These are phyloP conservation scores for Chaetomium sp. DNA, from an alignment of 2,329 filamentous ascomycete species.

Conservation along the genomic window DNA sequence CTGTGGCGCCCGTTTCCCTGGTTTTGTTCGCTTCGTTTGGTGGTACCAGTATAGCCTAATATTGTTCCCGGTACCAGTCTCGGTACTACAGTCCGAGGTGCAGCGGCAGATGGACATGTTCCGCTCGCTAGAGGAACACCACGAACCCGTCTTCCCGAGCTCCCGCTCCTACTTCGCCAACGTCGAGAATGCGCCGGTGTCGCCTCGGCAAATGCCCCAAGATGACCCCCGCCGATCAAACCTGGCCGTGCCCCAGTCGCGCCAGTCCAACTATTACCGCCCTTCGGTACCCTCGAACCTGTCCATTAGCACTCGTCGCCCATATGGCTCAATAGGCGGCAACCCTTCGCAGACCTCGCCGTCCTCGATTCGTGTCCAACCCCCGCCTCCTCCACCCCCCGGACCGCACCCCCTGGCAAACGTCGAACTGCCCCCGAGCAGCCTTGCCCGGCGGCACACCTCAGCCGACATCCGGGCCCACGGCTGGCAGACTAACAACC, in stretches of 20 bases:
- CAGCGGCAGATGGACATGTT: conserved; percentile 55
- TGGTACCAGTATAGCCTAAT: conserved; percentile 16
- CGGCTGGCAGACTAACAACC: conserved; percentile 62
- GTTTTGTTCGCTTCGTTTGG: not conserved
- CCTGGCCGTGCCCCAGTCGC: conserved; percentile 53
- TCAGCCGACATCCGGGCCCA: conserved; percentile 91
- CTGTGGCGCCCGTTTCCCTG: conserved; percentile 3
- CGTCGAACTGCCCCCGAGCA: conserved; percentile 10
- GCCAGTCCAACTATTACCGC: conserved; percentile 59
- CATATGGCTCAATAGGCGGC: conserved; percentile 79
- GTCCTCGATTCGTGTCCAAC: conserved; percentile 62
- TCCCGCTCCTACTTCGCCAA: conserved; percentile 61
- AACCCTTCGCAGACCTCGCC: conserved; percentile 65
- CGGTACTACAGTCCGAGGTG: conserved; percentile 52
- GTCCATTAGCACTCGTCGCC: conserved; percentile 65
- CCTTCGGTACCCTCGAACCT: conserved; percentile 77
- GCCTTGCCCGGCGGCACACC: conserved; percentile 54
- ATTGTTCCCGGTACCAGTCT: conserved; percentile 34
- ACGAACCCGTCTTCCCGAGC: conserved; percentile 59
- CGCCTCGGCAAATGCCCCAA: conserved; percentile 77
- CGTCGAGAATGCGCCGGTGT: conserved; percentile 72
- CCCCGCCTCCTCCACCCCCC: conserved; percentile 54
- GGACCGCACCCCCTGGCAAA: conserved; percentile 33
- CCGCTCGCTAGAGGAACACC: conserved; percentile 54
- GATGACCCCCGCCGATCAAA: conserved; percentile 74